A percentile compares a stretch with the other conserved stretches of the same genome.
phyloP scores from a whole-genome alignment of 2,329 filamentous ascomycete species.

The Trichoderma simmonsii region DNA sequence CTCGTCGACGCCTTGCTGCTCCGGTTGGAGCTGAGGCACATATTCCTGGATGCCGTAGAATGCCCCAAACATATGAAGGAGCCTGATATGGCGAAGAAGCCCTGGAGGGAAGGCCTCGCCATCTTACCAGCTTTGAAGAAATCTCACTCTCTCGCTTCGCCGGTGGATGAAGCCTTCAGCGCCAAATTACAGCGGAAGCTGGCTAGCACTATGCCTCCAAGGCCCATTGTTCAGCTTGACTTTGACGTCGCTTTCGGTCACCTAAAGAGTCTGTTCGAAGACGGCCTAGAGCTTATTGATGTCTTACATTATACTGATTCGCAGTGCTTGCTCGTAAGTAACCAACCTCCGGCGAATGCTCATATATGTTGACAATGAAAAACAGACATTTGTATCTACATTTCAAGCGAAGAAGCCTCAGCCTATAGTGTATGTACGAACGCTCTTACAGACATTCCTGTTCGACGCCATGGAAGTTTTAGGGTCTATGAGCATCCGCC shows the following conservation, averaged over 20 bases:
- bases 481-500: constrained; percentile 64
- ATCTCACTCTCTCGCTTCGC: constrained; percentile 59
- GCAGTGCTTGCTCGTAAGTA: constrained; percentile 64
- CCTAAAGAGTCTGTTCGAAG: constrained; percentile 67
- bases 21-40: constrained; percentile 64
- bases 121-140: constrained; percentile 55
- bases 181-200: constrained; percentile 86
- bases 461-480: constrained; percentile 70
- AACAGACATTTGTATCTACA: constrained; percentile 66
- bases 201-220: constrained; percentile 88
- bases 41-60: constrained; percentile 57
- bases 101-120: constrained; percentile 50
- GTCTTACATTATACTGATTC: constrained; percentile 66
- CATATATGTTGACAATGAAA: neutral
- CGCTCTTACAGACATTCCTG: constrained; percentile 72
- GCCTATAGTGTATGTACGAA: constrained; percentile 78
- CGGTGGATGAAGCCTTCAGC: constrained; percentile 78
- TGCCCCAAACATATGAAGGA: constrained; percentile 44
- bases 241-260: constrained; percentile 69
- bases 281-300: constrained; percentile 66
- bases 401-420: constrained; percentile 79
- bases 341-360: too few species aligned
- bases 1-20: constrained; percentile 55
- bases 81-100: constrained; percentile 46
- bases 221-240: constrained; percentile 77